Conservation (phyloP, 768 basidiomycete genomes). For the Hericium erinaceus region DNA sequence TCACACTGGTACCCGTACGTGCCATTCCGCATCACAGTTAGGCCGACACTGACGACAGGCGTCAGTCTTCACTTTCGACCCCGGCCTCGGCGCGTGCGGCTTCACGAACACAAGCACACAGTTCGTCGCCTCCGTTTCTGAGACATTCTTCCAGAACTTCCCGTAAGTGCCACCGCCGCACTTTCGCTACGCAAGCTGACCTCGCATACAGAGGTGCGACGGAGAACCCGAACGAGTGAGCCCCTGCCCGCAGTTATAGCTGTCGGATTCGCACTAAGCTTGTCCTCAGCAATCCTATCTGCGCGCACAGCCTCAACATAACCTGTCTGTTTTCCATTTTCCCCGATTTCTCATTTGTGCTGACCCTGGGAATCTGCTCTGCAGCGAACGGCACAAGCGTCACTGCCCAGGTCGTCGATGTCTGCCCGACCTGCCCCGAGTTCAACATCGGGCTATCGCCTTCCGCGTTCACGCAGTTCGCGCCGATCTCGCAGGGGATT, state of each 20-base stretch:
- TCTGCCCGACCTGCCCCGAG: slow-evolving; percentile 7
- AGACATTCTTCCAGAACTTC: slow-evolving; percentile 23
- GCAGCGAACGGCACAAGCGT: slow-evolving; percentile 19
- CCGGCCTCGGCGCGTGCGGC: slow-evolving; percentile 31
- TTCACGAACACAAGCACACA: slow-evolving; percentile 26
- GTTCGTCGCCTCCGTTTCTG: slow-evolving; percentile 29
- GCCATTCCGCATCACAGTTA: too few species aligned
- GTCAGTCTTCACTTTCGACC: slow-evolving; percentile 26
- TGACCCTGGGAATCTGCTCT: background rate
- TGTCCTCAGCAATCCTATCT: slow-evolving; percentile 24
- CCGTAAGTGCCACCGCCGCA: slow-evolving; percentile 20
- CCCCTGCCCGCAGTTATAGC: background rate
- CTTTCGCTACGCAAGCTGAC: background rate
- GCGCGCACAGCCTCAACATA: slow-evolving; percentile 19
- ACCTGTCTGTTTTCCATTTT: slow-evolving; percentile 14
- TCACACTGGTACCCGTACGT: background rate
- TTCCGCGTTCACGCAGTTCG: slow-evolving; percentile 22
- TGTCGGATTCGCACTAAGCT: background rate
- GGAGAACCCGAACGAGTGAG: slow-evolving; percentile 12
- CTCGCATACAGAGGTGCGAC: slow-evolving; percentile 9
- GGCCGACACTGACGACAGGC: background rate
- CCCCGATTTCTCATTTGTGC: background rate
- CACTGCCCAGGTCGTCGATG: slow-evolving; percentile 24
- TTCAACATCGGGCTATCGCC: slow-evolving; percentile 22
- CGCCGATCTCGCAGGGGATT: slow-evolving; percentile 19